These are phyloP conservation scores for Periconia macrospinosa DNA, from an alignment of 2,329 filamentous ascomycete genomes.

Conservation along the genomic window DNA sequence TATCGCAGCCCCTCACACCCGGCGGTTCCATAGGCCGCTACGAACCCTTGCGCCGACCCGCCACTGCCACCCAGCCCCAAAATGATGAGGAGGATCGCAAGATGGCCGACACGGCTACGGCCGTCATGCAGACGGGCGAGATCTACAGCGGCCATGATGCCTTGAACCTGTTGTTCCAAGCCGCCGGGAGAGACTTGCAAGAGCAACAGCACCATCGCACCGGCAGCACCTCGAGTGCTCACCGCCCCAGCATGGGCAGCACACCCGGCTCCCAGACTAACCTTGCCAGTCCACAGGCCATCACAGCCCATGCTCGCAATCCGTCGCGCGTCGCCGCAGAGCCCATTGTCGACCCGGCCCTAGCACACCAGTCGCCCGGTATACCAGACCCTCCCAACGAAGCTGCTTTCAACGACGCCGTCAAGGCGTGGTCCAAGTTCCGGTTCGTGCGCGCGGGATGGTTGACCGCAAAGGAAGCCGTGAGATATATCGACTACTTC, in stretches of 20 bases:
- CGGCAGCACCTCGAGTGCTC: conserved; percentile 47
- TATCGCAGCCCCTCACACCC: conserved; percentile 62
- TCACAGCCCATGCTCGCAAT: conserved; percentile 23
- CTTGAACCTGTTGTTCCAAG: conserved; percentile 87
- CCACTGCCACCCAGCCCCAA: conserved; percentile 36
- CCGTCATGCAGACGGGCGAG: conserved; percentile 63
- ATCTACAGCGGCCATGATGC: conserved; percentile 93
- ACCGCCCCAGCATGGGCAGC: conserved; percentile 36
- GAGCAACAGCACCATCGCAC: conserved; percentile 43
- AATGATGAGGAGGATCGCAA: conserved; percentile 57
- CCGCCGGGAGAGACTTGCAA: conserved; percentile 59
- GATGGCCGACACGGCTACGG: conserved; percentile 62
- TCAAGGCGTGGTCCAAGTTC: conserved; percentile 88
- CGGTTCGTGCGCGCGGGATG: conserved; percentile 95
- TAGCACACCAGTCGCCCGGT: conserved; percentile 22
- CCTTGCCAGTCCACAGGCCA: conserved; percentile 38
- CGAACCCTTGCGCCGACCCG: conserved; percentile 68
- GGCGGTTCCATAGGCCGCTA: conserved; percentile 67
- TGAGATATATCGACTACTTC: conserved; percentile 94
- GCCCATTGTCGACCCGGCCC: conserved; percentile 33
- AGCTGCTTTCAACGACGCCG: conserved; percentile 60
- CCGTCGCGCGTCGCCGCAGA: conserved; percentile 28
- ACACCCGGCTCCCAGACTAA: conserved; percentile 40
- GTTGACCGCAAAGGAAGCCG: conserved; percentile 92
- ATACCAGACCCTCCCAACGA: conserved; percentile 38